phyloP scores from a whole-genome alignment of 176 grass and related monocot species.

The Aegilops umbellulata region DNA sequence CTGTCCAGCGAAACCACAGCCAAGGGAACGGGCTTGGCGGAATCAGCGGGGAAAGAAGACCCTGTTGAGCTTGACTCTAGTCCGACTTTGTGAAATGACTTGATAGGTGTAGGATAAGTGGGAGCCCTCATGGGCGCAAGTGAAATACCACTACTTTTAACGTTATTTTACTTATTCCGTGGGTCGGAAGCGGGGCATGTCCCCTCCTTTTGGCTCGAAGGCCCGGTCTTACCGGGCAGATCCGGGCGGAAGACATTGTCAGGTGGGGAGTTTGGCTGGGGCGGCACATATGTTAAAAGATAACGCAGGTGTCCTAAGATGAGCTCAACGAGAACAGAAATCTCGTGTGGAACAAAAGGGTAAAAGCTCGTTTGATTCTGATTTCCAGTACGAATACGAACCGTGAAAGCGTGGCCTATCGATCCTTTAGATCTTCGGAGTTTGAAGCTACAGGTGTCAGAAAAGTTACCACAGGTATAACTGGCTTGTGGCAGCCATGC shows the following conservation, averaged over 20 bases:
- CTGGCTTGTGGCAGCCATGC: constrained; percentile 68
- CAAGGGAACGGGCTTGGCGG: no score
- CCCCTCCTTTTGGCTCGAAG: constrained; percentile 1
- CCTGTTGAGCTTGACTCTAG: no score
- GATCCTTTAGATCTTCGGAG: constrained; percentile 65
- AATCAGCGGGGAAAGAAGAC: no score
- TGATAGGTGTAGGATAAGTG: constrained; percentile 1
- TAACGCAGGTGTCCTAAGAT: constrained; percentile 67
- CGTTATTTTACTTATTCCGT: constrained; percentile 82
- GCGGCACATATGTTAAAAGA: constrained; percentile 61
- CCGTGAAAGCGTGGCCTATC: constrained; percentile 68
- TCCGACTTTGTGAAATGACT: not conserved
- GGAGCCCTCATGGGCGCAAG: constrained; percentile 24
- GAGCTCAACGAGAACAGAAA: constrained; percentile 68
- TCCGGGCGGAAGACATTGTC: constrained; percentile 62
- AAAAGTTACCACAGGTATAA: constrained; percentile 74
- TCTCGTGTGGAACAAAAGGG: constrained; percentile 71
- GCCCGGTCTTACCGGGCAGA: not conserved
- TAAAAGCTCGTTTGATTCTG: constrained; percentile 75
- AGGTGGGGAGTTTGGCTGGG: constrained; percentile 62
- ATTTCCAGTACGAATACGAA: constrained; percentile 63
- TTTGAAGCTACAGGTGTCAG: not conserved
- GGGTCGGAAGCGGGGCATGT: constrained; percentile 24
- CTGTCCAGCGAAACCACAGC: no score
- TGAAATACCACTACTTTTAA: constrained; percentile 86